phyloP scores from a whole-genome alignment of 805 yeast species.

The Suhomyces sp. region DNA sequence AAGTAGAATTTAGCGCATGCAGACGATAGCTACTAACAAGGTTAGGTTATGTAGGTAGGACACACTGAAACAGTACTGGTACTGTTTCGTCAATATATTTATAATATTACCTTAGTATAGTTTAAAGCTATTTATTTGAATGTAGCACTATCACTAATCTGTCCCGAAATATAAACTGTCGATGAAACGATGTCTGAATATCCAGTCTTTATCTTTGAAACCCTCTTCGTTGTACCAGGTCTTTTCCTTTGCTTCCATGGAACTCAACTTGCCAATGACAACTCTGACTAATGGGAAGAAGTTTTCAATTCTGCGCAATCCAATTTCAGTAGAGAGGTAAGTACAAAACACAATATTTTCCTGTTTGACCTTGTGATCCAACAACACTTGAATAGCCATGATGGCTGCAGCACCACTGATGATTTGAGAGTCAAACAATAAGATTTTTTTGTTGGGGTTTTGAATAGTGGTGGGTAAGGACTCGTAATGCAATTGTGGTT shows the following conservation, averaged over 20 bases:
- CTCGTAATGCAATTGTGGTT: constrained; percentile 87
- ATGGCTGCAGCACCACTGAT: constrained; percentile 91
- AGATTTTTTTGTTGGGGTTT: constrained; percentile 39
- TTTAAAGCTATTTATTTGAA: no score
- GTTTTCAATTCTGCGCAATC: constrained; percentile 64
- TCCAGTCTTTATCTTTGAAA: constrained; percentile 50
- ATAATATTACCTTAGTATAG: no score
- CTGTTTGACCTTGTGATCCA: constrained; percentile 72
- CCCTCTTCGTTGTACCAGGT: constrained; percentile 33
- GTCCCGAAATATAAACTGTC: constrained; percentile 82
- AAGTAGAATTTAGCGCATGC: no score
- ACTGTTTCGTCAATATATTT: no score
- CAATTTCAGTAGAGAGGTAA: constrained; percentile 75
- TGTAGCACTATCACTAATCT: no score
- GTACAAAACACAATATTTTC: constrained; percentile 65
- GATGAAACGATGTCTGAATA: constrained; percentile 65
- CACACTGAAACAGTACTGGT: no score
- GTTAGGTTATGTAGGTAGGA: no score
- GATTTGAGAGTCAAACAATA: constrained; percentile 82
- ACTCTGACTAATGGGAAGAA: constrained; percentile 72
- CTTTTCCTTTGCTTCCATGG: constrained; percentile 23
- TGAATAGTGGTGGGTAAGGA: constrained; percentile 53
- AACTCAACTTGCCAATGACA: constrained; percentile 65
- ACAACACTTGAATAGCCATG: constrained; percentile 86
- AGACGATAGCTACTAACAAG: no score